phyloP scores from a whole-genome alignment of 805 yeast species.

The Saturnispora ahearnii region DNA sequence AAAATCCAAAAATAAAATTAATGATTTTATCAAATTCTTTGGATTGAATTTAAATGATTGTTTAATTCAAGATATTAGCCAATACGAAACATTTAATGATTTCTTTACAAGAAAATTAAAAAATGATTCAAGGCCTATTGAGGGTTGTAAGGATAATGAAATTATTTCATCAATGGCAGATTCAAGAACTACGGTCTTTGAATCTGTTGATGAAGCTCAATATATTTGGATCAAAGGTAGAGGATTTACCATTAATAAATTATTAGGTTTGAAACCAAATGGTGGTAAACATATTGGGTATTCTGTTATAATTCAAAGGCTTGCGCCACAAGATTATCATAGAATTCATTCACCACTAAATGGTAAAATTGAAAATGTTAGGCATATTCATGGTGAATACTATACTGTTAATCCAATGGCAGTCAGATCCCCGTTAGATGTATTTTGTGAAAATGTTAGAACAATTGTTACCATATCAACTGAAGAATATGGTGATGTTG shows the following conservation, averaged over 20 bases:
- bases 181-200: constrained; percentile 69
- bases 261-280: constrained; percentile 25
- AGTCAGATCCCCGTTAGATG: constrained; percentile 76
- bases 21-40: constrained; percentile 74
- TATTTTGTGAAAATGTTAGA: constrained; percentile 85
- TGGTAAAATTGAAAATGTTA: constrained; percentile 61
- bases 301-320: constrained; percentile 60
- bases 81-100: constrained; percentile 71
- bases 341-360: constrained; percentile 84
- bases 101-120: constrained; percentile 76
- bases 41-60: constrained; percentile 63
- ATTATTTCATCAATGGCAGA: constrained; percentile 78
- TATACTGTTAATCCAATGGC: constrained; percentile 99
- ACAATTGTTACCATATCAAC: constrained; percentile 71
- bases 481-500: constrained; percentile 64
- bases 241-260: constrained; percentile 56
- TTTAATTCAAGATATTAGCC: constrained; percentile 34
- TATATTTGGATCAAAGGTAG: constrained; percentile 85
- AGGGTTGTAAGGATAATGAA: constrained; percentile 39
- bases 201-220: constrained; percentile 50
- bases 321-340: constrained; percentile 97
- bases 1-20: constrained; percentile 55
- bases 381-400: constrained; percentile 76
- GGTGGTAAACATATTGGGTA: constrained; percentile 30
- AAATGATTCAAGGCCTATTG: constrained; percentile 63